Percentiles rank a stretch among this genome's conserved stretches.
Evolutionary conservation across 1,284 basidiomycete species (phyloP).

Genomic region (Uromyces viciae-fabae): DNA sequence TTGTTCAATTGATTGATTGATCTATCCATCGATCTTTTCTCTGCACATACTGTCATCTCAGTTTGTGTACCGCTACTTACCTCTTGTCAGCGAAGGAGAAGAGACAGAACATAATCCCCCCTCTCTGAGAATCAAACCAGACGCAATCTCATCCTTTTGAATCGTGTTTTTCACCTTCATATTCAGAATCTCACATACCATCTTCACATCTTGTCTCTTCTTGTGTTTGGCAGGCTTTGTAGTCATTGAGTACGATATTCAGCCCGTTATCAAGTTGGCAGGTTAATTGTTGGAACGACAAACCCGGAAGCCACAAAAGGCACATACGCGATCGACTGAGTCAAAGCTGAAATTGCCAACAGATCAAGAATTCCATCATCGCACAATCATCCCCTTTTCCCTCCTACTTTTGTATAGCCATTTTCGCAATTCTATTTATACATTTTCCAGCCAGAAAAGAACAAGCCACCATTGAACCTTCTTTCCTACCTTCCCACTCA

Average conservation of each 20-base stretch:
- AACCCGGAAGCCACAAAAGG: slow-evolving; percentile 24
- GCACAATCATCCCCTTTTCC: not conserved
- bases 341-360: slow-evolving; percentile 18
- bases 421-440: slow-evolving; percentile 31
- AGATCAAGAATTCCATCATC: slow-evolving; percentile 27
- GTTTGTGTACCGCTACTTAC: not conserved
- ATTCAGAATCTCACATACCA: slow-evolving; percentile 27
- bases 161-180: slow-evolving; percentile 31
- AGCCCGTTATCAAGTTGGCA: not conserved
- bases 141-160: slow-evolving; percentile 20
- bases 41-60: slow-evolving; percentile 10
- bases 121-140: not conserved
- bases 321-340: slow-evolving; percentile 29
- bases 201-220: slow-evolving; percentile 16
- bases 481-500: slow-evolving; percentile 10
- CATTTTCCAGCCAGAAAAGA: slow-evolving; percentile 28
- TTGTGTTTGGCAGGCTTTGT: slow-evolving; percentile 31
- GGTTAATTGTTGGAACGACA: slow-evolving; percentile 14
- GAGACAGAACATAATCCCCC: not conserved
- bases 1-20: slow-evolving; percentile 29
- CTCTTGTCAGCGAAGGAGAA: slow-evolving; percentile 7
- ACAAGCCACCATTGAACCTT: slow-evolving; percentile 21
- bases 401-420: not conserved
- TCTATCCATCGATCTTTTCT: slow-evolving; percentile 18
- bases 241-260: slow-evolving; percentile 6